Evolutionary conservation across 768 basidiomycete genomes (phyloP).

Genomic region (Neoboletus subvelutipes): DNA sequence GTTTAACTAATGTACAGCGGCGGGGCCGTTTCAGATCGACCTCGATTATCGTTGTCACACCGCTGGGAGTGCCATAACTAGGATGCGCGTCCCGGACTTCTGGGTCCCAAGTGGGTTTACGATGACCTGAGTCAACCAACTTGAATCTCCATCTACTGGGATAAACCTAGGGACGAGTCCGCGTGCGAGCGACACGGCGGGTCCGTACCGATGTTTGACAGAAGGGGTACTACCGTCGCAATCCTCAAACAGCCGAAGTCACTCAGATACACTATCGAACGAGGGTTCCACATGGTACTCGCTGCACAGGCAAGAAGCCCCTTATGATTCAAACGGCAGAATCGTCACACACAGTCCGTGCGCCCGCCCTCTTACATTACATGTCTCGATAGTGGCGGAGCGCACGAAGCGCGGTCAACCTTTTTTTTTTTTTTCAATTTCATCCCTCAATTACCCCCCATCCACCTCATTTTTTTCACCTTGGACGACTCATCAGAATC

Average conservation of each 20-base stretch:
- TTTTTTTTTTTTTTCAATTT: background rate
- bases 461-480: background rate
- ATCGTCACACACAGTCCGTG: background rate
- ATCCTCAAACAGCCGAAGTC: slow-evolving; percentile 5
- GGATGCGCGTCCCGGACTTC: background rate
- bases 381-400: background rate
- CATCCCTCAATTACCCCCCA: background rate
- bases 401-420: background rate
- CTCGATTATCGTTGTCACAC: background rate
- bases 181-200: background rate
- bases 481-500: background rate
- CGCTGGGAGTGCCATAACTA: background rate
- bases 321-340: background rate
- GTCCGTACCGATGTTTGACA: slow-evolving; percentile 3
- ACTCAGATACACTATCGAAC: background rate
- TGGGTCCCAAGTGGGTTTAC: background rate
- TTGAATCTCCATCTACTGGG: background rate
- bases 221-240: background rate
- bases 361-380: background rate
- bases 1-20: background rate
- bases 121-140: background rate
- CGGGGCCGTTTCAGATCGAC: background rate
- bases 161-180: background rate
- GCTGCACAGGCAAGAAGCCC: background rate
- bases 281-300: background rate